Evolutionary conservation across 2,329 filamentous ascomycete genomes (phyloP).

Genomic region (Elsinoe necatrix): DNA sequence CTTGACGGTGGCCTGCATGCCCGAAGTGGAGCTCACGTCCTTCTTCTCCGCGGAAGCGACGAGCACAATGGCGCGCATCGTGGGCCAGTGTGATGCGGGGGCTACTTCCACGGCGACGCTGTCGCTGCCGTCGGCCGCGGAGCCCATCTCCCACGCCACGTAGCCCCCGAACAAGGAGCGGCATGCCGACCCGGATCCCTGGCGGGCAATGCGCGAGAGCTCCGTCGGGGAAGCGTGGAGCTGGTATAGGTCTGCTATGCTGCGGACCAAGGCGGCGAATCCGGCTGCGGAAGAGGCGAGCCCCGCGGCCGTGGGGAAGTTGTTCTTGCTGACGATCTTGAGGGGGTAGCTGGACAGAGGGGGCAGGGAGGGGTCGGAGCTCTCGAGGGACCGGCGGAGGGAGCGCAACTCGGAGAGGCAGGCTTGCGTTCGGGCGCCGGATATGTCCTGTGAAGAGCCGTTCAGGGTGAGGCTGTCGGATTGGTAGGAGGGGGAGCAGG

Average conservation of each 20-base stretch:
- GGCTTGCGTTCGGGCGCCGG: constrained; percentile 82
- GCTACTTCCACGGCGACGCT: constrained; percentile 83
- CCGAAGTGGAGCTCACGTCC: constrained; percentile 81
- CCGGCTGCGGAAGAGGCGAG: constrained; percentile 61
- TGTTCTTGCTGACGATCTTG: constrained; percentile 90
- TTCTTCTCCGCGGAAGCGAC: constrained; percentile 94
- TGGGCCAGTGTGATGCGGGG: constrained; percentile 82
- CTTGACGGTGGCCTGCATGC: constrained; percentile 94
- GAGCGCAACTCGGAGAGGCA: constrained; percentile 81
- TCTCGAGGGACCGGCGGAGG: constrained; percentile 68
- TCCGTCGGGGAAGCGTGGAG: constrained; percentile 73
- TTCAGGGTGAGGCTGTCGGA: constrained; percentile 75
- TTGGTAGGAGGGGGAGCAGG: constrained; percentile 67
- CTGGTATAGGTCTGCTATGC: constrained; percentile 85
- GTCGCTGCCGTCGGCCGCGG: constrained; percentile 68
- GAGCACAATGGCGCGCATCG: constrained; percentile 85
- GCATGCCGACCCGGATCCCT: constrained; percentile 92
- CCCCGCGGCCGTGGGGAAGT: constrained; percentile 95
- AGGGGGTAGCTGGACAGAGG: constrained; percentile 70
- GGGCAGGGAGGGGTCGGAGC: constrained; percentile 62
- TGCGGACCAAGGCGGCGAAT: constrained; percentile 62
- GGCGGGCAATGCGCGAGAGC: constrained; percentile 79
- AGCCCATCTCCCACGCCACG: constrained; percentile 84
- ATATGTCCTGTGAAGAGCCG: constrained; percentile 70
- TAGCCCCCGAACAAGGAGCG: constrained; percentile 90